Evolutionary conservation across 164 flowering plant species (phyloP).

Genomic region (Paratinospora sagittata): DNA sequence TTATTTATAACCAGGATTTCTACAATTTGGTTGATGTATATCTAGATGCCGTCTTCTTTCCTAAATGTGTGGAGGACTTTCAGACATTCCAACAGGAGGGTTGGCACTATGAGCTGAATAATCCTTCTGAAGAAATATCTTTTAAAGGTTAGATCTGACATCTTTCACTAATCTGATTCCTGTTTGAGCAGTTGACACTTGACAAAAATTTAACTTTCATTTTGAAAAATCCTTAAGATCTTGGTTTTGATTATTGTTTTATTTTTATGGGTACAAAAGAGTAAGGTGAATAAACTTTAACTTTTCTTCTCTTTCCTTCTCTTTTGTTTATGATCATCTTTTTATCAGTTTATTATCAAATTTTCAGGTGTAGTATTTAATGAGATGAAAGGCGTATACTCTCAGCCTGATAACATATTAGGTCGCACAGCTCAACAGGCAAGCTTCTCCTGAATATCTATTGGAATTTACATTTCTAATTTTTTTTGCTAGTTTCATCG

Average conservation of each 20-base stretch:
- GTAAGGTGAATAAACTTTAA: neutral
- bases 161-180: neutral
- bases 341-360: neutral
- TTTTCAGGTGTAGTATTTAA: constrained; percentile 92
- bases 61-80: constrained; percentile 84
- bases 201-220: too few species aligned
- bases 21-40: constrained; percentile 96
- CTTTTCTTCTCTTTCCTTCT: neutral
- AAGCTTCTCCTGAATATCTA: constrained; percentile 22
- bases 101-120: constrained; percentile 95
- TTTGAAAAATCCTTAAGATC: neutral
- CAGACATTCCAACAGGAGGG: constrained; percentile 98
- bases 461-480: neutral
- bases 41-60: constrained; percentile 97
- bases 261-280: neutral
- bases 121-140: constrained; percentile 82
- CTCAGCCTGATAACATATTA: constrained; percentile 93
- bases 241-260: neutral
- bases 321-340: neutral
- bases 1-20: constrained; percentile 58
- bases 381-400: constrained; percentile 99
- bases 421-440: constrained; percentile 84
- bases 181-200: neutral
- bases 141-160: constrained; percentile 64
- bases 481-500: neutral